Base-by-base conservation (phyloP, 306 rosid species). In the Rosa persica region DNA sequence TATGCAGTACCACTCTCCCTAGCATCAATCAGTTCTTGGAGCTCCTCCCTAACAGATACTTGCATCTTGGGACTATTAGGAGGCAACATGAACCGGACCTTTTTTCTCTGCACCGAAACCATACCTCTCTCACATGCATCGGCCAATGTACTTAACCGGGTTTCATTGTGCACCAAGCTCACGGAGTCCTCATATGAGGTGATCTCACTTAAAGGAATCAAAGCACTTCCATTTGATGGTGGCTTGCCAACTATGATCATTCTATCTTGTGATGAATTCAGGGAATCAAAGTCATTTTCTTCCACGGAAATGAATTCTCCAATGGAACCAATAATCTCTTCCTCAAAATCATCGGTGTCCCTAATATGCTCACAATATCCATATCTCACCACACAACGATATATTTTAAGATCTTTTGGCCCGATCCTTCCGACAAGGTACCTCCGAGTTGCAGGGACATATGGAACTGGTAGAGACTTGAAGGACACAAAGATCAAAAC, bases 1-100 rank as follows among this genome's bases (percentile, higher is more conserved):
- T 93, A 93, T 42, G 97, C 93, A 61, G 96, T 86, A 0, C 97
- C 97, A 72, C 92, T 93, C 83, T 93, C 96, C 85, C 96, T 85
- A 0, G 97, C 92, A 84, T 93, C 90, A 73, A 89, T 77, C 27
- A 93, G 84, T 69, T 82, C 93, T 72, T 83, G 80, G 0, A 90
- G 86, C 84, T 90, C 96, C 57, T 85, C 83, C 87, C 91, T 86
- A 1, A 89, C 93, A 62, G 74, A 76, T 55, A 51, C 75, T 36
- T 62, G 78, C 93, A 90, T 84, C 77, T 85, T 89, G 36, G 92
- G 96, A 81, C 92, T 81, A 70, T 82, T 74, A 1, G 82, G 78
- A 44, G 97, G 96, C 87, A 92, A 52, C 89, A 79, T 80, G 79
- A 90, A 92, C 40, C 93, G 72, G 8, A 92, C 97, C 81, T 90